Evolutionary conservation across 371 early-diverging fungal genomes (phyloP), one percentile per base, ranked within the genome.

Genomic region (Dipsacomyces acuminosporus): DNA sequence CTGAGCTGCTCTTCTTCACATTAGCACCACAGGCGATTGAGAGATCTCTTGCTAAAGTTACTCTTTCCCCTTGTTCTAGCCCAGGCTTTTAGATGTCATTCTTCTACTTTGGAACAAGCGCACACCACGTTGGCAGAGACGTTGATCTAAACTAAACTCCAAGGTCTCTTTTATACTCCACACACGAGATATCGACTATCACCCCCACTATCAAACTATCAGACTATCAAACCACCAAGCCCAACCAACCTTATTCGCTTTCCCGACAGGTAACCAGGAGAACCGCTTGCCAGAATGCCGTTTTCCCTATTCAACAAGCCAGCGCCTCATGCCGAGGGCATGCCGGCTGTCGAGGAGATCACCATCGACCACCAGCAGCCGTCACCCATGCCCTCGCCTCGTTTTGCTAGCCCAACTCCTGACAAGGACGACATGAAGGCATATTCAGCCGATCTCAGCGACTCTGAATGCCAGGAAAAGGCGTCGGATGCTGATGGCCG

Each of bases 121-220:
- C 38, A 17, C 38, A 38, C 38, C 38, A 38, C 38, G 38, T 38
- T 38, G 38, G 38, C 38, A 38, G 38, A 38, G 38, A 38, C 38
- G 38, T 38, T 17, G 38, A 38, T 38, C 38, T 38, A 13, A 38
- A 38, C 38, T 38, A 38, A 38, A 38, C 11, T 38, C 38, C 38
- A 15, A 8, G n/a, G 8, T 34, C 14, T 34, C 34, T 8, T 34
- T 34, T 34, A 34, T 14, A 34, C 34, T n/a, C n/a, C n/a, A n/a
- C n/a, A n/a, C n/a, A n/a, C n/a, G n/a, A n/a, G n/a, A n/a, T 30
- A 30, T 11, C 30, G 30, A 7, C 5, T 30, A 30, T 30, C 30
- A 30, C 30, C 30, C 30, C n/a, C n/a, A n/a, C n/a, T n/a, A n/a
- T n/a, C n/a, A n/a, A n/a, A n/a, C n/a, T n/a, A n/a, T n/a, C n/a